Evolutionary conservation across 257 asterid genomes (phyloP), one percentile per base, ranked within the genome.

Genomic region (Scutellaria galericulata): DNA sequence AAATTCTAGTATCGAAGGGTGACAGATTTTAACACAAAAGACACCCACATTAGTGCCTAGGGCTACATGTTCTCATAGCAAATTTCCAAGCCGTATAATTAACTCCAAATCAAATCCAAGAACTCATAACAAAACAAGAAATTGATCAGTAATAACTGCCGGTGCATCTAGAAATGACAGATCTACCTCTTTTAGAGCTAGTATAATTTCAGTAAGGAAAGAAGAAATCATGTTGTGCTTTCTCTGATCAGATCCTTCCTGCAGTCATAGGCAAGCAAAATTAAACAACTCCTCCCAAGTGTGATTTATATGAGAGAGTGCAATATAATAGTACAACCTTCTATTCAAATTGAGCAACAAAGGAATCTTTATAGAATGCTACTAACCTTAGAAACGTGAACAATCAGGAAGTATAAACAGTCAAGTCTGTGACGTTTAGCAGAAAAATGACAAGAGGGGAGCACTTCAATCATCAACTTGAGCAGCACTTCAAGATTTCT

Each of bases 391-490:
- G 88, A 83, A 52, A 80, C 87, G 69, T 92, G 92, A 68, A 86
- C 72, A 70, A 95, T 83, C 84, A 95, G 81, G 81, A 80, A 92
- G 78, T 88, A 92, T 64, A 95, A 78, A 77, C 96, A 95, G 78
- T 95, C 93, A 71, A 95, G 97, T 63, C 99, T 87, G 82, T 87
- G 84, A 71, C 90, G 95, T 75, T 90, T 95, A 77, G 99, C 99
- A 61, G 98, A 89, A 79, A 90, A 87, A 85, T 90, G 99, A 77
- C 92, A 90, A 12, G 82, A 84, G 47, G 98, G 98, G 79, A 92
- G 85, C 72, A 79, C 92, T 77, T 88, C 88, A 85, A 92, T 83
- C 99, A 95, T 95, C 85, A 88, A 76, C 78, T 64, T 61, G 57
- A 80, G 90, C 82, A 92, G 69, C 74, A 80, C 88, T 50, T 90